Base-by-base conservation (phyloP, 169 alveolate genomes). In the Plasmodium relictum region DNA sequence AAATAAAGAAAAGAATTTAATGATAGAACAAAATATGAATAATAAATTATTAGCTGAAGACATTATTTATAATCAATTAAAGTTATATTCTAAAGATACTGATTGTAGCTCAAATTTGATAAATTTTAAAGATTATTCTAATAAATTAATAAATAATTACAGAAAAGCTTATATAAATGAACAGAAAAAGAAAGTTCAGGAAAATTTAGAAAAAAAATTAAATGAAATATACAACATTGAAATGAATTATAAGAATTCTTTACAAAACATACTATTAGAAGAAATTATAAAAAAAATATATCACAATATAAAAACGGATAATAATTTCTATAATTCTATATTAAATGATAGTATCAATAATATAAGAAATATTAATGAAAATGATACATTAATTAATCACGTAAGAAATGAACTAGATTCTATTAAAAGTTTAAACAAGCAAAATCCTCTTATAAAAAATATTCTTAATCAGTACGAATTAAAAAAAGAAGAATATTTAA, bases 31-130 rank as follows among this genome's bases (percentile, higher is more conserved):
- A 52, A 95, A 94, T 31, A 74, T 87, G 41, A 94, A 95, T 78
- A 94, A 95, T 31, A 94, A 95, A 88, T 92, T 92, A 18, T 83
- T 88, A 42, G 95, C 96, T 14, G 97, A 95, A 58, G 95, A 94
- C 18, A 93, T 95, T 31, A 92, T 95, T 20, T 95, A 95, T 88
- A 72, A 72, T 37, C 97, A 95, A 42, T 48, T 95, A 89, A 95
- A 90, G 69, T 52, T 94, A 61, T 87, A 66, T 68, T 93, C 92
- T 3, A 94, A 73, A 42, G 93, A 71, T 4, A 72, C 92, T 0
- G 92, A 94, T 71, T 87, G 93, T 89, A 89, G 87, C 22, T 78
- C 85, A 18, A 44, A 88, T 24, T 86, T 93, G 31, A 69, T 73
- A n/a, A 20, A 58, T 16, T 93, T 93, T 68, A 85, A 89, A 18